Evolutionary conservation across 2,329 filamentous ascomycete species (phyloP).

Genomic region (Dendryphion nanum): DNA sequence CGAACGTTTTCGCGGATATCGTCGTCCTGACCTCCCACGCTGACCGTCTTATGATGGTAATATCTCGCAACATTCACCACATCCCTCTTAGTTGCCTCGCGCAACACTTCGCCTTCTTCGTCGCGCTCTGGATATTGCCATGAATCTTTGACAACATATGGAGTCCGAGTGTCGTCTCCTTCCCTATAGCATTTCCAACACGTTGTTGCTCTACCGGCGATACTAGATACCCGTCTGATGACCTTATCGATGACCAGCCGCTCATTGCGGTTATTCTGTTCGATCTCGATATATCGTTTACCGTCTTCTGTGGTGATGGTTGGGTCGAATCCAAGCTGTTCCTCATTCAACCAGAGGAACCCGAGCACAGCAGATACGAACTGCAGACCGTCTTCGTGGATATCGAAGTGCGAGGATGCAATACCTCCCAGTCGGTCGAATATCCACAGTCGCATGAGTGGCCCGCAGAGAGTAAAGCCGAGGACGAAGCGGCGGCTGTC

Average conservation of each 20-base stretch:
- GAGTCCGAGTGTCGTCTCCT: slow-evolving; percentile 28
- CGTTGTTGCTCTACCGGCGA: slow-evolving; percentile 16
- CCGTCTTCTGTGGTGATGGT: slow-evolving; percentile 36
- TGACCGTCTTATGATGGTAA: slow-evolving; percentile 44
- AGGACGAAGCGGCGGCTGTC: slow-evolving; percentile 42
- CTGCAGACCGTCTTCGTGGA: slow-evolving; percentile 43
- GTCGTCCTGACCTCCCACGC: slow-evolving; percentile 32
- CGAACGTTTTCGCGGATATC: slow-evolving; percentile 36
- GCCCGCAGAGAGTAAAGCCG: slow-evolving; percentile 50
- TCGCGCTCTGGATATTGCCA: slow-evolving; percentile 45
- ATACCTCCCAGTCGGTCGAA: slow-evolving; percentile 50
- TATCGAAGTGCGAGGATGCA: slow-evolving; percentile 46
- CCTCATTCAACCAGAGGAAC: slow-evolving; percentile 44
- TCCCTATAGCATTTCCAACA: slow-evolving; percentile 38
- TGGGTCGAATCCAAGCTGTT: slow-evolving; percentile 46
- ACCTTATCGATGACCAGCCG: slow-evolving; percentile 17
- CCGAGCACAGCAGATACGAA: slow-evolving; percentile 44
- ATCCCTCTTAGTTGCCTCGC: slow-evolving; percentile 34
- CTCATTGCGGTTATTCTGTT: slow-evolving; percentile 26
- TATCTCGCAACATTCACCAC: slow-evolving; percentile 44
- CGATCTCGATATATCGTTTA: slow-evolving; percentile 42
- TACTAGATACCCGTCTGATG: slow-evolving; percentile 12
- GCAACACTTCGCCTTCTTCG: slow-evolving; percentile 44
- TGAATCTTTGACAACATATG: slow-evolving; percentile 47
- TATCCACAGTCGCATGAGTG: slow-evolving; percentile 47